phyloP scores from a whole-genome alignment of 495 filamentous ascomycete genomes.

The Annulohypoxylon stygium region DNA sequence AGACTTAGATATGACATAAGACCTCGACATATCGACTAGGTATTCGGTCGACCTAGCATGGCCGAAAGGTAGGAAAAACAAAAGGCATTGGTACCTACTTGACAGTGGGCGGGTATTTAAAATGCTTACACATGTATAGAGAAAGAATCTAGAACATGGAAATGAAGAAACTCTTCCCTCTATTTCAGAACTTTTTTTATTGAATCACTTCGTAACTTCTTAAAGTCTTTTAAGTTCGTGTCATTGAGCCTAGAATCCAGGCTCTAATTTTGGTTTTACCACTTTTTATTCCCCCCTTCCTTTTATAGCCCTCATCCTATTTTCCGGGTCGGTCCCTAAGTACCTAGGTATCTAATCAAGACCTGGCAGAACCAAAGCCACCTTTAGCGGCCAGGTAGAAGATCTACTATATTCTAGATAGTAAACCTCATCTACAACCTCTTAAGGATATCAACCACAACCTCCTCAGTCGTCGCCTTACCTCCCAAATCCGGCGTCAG shows the following conservation, averaged over 20 bases:
- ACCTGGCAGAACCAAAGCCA: neutral
- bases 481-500: slow-evolving; percentile 94
- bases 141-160: neutral
- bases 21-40: neutral
- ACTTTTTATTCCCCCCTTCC: neutral
- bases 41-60: neutral
- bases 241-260: slow-evolving; percentile 21
- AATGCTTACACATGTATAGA: slow-evolving; percentile 4
- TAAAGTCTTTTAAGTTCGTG: slow-evolving; percentile 15
- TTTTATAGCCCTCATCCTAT: neutral
- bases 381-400: neutral
- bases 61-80: neutral
- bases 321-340: neutral
- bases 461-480: slow-evolving; percentile 86
- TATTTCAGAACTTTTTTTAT: neutral
- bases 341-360: neutral
- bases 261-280: neutral
- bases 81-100: neutral
- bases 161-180: slow-evolving; percentile 41
- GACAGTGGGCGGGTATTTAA: slow-evolving; percentile 5
- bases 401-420: neutral
- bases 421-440: slow-evolving; percentile 69
- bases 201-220: neutral
- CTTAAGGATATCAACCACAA: slow-evolving; percentile 89
- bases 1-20: neutral